These are phyloP conservation scores for Buddleja alternifolia DNA, from an alignment of 257 asterid species.

Conservation along the genomic window DNA sequence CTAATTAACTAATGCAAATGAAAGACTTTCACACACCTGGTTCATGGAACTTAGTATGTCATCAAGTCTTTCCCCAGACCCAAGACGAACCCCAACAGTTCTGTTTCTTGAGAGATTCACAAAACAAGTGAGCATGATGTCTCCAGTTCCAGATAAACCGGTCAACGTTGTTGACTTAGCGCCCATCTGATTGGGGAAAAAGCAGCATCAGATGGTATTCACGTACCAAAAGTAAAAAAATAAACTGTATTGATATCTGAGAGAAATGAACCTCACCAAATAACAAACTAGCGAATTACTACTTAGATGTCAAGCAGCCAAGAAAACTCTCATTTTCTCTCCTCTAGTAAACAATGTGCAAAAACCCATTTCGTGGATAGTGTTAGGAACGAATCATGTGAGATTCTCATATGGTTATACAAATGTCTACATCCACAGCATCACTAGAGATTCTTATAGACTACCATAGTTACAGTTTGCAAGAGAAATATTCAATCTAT, in stretches of 20 bases:
- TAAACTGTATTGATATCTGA: not conserved
- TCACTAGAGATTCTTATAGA: too few relatives aligned
- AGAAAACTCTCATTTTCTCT: not conserved
- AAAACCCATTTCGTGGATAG: not conserved
- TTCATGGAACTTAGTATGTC: conserved; percentile 83
- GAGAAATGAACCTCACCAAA: not conserved
- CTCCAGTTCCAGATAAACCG: conserved; percentile 91
- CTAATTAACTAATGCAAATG: not conserved
- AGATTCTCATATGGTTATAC: too few relatives aligned
- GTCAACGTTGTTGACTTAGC: conserved; percentile 86
- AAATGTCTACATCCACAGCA: too few relatives aligned
- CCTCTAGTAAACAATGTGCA: not conserved
- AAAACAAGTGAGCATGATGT: conserved; percentile 94
- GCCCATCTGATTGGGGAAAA: conserved; percentile 74
- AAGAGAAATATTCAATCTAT: too few relatives aligned
- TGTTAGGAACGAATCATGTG: too few relatives aligned
- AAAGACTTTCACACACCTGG: conserved; percentile 48
- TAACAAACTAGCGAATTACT: not conserved
- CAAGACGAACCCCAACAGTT: conserved; percentile 95
- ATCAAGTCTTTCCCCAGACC: conserved; percentile 91
- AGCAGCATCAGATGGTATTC: conserved; percentile 25
- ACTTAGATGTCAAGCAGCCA: not conserved
- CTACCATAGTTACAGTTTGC: too few relatives aligned
- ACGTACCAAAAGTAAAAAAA: not conserved
- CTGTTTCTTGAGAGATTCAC: conserved; percentile 93